phyloP scores from a whole-genome alignment of 306 rosid species.

The Alnus glutinosa region DNA sequence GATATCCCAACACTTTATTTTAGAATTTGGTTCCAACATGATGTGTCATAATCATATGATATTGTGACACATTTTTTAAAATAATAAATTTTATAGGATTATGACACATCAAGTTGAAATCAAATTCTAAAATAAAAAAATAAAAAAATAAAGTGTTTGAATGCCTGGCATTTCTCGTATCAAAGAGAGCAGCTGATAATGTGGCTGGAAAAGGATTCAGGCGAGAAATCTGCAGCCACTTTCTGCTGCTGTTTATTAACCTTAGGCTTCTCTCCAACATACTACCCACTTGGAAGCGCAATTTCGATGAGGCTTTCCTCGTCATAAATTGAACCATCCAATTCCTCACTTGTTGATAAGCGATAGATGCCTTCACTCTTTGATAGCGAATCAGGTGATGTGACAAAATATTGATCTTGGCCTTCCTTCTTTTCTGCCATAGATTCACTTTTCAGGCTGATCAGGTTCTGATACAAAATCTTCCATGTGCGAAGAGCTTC shows the following conservation, averaged over 20 bases:
- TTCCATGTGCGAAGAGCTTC: constrained; percentile 24
- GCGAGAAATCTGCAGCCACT: constrained; percentile 36
- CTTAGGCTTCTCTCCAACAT: constrained; percentile 33
- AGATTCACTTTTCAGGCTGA: constrained; percentile 16
- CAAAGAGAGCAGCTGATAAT: constrained; percentile 50
- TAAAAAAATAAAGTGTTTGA: too few relatives aligned
- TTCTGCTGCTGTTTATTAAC: constrained; percentile 35
- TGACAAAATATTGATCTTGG: constrained; percentile 15
- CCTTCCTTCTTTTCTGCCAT: constrained; percentile 21
- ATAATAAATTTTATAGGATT: too few relatives aligned
- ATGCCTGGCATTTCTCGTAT: too few relatives aligned
- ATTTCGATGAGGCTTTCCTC: constrained; percentile 96
- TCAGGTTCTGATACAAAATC: constrained; percentile 26
- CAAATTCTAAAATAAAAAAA: too few relatives aligned
- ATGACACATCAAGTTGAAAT: too few relatives aligned
- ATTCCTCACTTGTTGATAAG: constrained; percentile 52
- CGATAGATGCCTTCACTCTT: constrained; percentile 45
- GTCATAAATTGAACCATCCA: constrained; percentile 86
- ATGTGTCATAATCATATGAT: too few relatives aligned
- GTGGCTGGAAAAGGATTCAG: constrained; percentile 43
- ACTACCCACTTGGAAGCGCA: constrained; percentile 68
- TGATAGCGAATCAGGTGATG: constrained; percentile 35
- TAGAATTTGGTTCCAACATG: too few relatives aligned
- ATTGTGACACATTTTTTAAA: too few relatives aligned
- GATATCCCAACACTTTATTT: too few relatives aligned